Evolutionary conservation across 768 basidiomycete species (phyloP).

Genomic region (Boletus subparvulus): DNA sequence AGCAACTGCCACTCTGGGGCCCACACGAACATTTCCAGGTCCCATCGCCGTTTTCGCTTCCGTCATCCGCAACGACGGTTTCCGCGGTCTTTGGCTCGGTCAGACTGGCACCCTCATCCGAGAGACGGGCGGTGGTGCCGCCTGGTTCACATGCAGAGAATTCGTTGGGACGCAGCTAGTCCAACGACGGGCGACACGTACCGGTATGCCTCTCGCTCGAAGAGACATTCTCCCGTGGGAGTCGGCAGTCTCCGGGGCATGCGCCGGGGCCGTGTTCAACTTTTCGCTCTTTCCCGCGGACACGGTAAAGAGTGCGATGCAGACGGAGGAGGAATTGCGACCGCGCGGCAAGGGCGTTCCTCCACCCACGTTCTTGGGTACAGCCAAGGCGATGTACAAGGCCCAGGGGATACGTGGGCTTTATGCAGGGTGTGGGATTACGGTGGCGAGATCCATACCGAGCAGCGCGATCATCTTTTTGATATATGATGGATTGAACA

Average conservation of each 20-base stretch:
- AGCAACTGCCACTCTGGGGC: conserved; percentile 12
- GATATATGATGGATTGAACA: conserved; percentile 80
- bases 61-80: conserved; percentile 63
- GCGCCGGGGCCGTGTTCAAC: conserved; percentile 83
- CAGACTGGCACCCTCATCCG: conserved; percentile 92
- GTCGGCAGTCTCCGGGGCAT: conserved; percentile 82
- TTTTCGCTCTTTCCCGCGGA: conserved; percentile 94
- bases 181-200: conserved; percentile 40
- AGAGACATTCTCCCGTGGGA: conserved; percentile 70
- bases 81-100: conserved; percentile 93
- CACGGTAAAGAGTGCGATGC: conserved; percentile 90
- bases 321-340: conserved; percentile 88
- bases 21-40: conserved; percentile 53
- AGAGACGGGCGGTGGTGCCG: conserved; percentile 86
- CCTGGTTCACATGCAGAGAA: conserved; percentile 93
- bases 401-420: conserved; percentile 78
- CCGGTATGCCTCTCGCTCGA: conserved; percentile 31
- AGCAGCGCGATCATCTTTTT: conserved; percentile 92
- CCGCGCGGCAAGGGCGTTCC: conserved; percentile 40
- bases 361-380: conserved; percentile 50
- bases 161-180: conserved; percentile 63
- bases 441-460: conserved; percentile 79
- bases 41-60: conserved; percentile 65
- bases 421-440: conserved; percentile 93
- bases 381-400: conserved; percentile 67